Percentiles rank a stretch among this genome's conserved stretches.
Conservation (phyloP, 192 early-diverging fungal species). For the Coemansia sp. region DNA sequence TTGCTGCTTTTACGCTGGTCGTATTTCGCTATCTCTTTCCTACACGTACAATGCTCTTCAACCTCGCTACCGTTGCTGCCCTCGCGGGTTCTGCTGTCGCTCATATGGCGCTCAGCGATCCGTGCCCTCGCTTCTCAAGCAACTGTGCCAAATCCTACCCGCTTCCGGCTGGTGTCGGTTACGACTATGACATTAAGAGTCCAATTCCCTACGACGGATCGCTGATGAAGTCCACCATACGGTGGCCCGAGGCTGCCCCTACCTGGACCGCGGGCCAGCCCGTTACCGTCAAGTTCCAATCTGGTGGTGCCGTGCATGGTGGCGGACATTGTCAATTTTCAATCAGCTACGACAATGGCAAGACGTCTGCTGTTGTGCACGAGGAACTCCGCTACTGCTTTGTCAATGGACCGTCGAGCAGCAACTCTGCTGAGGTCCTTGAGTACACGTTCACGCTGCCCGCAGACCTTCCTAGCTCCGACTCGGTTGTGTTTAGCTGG, state of each 20-base stretch:
- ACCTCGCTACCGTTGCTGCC: background rate
- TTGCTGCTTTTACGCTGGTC: background rate
- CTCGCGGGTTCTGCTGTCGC: background rate
- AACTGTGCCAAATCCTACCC: background rate
- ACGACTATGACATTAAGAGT: background rate
- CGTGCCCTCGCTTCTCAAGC: background rate
- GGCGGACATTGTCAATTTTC: constrained; percentile 60
- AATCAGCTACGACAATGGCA: constrained; percentile 41
- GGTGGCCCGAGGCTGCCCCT: constrained; percentile 11
- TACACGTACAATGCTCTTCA: background rate
- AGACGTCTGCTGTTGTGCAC: constrained; percentile 57
- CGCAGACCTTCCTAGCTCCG: constrained; percentile 40
- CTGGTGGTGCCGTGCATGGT: constrained; percentile 32
- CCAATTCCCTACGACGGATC: background rate
- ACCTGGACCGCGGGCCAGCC: constrained; percentile 39
- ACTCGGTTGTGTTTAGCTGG: constrained; percentile 57
- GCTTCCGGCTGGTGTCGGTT: background rate
- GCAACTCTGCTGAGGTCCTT: constrained; percentile 11
- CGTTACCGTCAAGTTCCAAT: constrained; percentile 31
- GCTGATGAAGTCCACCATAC: background rate
- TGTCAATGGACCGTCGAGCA: constrained; percentile 1
- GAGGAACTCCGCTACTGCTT: constrained; percentile 37
- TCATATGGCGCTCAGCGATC: background rate
- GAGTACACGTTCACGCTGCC: constrained; percentile 55
- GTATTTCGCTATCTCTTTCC: background rate